Conservation (phyloP, 805 yeast genomes). For the Candida hungchunana region DNA sequence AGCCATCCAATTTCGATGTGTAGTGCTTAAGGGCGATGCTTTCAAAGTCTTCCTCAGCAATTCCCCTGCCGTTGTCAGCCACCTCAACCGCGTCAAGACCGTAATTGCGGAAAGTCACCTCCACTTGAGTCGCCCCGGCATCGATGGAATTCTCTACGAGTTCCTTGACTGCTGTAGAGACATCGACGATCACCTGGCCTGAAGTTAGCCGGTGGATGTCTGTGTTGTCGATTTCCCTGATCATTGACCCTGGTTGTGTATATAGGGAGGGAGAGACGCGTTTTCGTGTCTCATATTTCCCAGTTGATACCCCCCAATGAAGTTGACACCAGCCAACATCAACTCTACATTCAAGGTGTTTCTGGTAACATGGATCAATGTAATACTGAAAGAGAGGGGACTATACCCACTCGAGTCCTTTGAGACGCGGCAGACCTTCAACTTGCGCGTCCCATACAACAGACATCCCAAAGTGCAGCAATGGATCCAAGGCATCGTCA, state of each 20-base stretch:
- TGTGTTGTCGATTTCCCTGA: constrained; percentile 7
- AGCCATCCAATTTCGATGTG: constrained; percentile 59
- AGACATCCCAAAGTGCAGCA: constrained; percentile 39
- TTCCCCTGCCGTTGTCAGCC: constrained; percentile 66
- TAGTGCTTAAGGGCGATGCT: constrained; percentile 55
- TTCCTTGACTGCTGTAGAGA: constrained; percentile 78
- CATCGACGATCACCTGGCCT: constrained; percentile 86
- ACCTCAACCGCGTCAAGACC: constrained; percentile 72
- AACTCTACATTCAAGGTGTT: constrained; percentile 23
- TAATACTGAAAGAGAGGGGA: constrained; percentile 33
- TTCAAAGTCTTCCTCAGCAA: constrained; percentile 46
- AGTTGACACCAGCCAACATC: constrained; percentile 13
- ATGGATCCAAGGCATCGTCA: constrained; percentile 14
- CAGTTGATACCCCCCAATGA: too few relatives aligned
- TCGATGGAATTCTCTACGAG: constrained; percentile 84
- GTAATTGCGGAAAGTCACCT: constrained; percentile 61
- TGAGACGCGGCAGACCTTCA: constrained; percentile 37
- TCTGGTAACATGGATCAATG: constrained; percentile 34
- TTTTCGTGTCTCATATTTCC: too few relatives aligned
- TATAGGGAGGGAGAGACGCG: too few relatives aligned
- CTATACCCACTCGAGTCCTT: constrained; percentile 35
- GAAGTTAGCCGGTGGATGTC: constrained; percentile 81
- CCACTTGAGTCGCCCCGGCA: constrained; percentile 66
- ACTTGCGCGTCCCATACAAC: constrained; percentile 37
- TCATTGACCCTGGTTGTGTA: constrained; percentile 4